Base-by-base conservation (phyloP, 2,329 filamentous ascomycete species). In the Botrytis aclada region DNA sequence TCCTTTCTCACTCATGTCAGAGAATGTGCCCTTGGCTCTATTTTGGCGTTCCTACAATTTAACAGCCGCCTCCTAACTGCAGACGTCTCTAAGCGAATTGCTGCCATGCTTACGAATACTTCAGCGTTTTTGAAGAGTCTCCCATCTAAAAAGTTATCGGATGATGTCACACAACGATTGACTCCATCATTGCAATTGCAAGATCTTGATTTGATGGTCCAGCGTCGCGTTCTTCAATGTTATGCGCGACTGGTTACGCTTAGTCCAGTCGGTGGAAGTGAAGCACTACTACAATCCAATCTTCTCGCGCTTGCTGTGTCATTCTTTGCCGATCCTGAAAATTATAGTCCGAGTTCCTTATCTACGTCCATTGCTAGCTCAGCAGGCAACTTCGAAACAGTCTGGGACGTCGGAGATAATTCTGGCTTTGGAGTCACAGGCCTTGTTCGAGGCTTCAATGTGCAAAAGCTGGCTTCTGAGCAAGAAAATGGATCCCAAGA, bases 371-470 rank as follows among this genome's bases (percentile, higher is more conserved):
- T 99, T 79, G 95, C 95, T 29, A 96, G 92, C 77, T 93, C 95
- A 25, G 93, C 94, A 1, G 94, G 93, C 9, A 92, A 90, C 4
- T 98, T 98, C 79, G 96, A 99, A 78, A 95, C 90, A 0, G 89
- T 99, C 56, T 99, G 96, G 96, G 95, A 98, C 75, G 89, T 97
- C 10, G 92, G 91, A 14, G 96, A 99, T 81, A 98, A 98, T 80
- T 95, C 91, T 78, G 95, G 95, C 1, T 98, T 97, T 81, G 96
- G 97, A 4, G 91, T 99, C 25, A 97, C 93, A 16, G 93, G 95
- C 1, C 84, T 98, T 34, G 90, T 97, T 1, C 87, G 89, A 34
- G 93, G 94, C 0, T 94, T 96, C 80, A 88, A 91, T 70, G 85
- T 94, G 29, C 89, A 87, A 77, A 88, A 87, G 39, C 86, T 95